These are phyloP conservation scores for Boletus sp. DNA, from an alignment of 1,284 basidiomycete genomes.

Conservation along the genomic window DNA sequence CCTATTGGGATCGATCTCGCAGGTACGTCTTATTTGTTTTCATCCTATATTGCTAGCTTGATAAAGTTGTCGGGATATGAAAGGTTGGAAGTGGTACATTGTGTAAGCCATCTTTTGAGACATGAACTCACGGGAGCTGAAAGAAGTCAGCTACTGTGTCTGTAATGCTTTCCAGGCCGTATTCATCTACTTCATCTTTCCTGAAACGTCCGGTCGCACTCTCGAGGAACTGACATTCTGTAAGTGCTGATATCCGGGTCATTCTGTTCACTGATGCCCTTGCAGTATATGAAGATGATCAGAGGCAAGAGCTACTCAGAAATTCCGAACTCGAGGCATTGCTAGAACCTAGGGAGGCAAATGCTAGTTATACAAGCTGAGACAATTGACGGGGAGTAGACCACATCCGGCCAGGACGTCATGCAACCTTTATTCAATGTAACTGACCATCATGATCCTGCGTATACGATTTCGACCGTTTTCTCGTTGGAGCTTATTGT, in stretches of 20 bases:
- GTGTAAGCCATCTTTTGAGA: constrained; percentile 10
- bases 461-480: too few relatives aligned
- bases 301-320: too few relatives aligned
- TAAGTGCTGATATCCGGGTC: constrained; percentile 33
- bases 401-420: too few relatives aligned
- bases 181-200: constrained; percentile 56
- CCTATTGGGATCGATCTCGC: constrained; percentile 21
- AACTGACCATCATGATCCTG: too few relatives aligned
- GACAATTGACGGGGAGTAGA: too few relatives aligned
- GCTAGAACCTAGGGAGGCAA: too few relatives aligned
- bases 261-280: too few relatives aligned
- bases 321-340: too few relatives aligned
- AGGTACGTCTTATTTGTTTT: constrained; percentile 6
- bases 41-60: background rate
- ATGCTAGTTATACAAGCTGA: too few relatives aligned
- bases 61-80: background rate
- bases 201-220: constrained; percentile 54
- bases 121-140: background rate
- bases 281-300: too few relatives aligned
- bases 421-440: too few relatives aligned
- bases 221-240: constrained; percentile 64
- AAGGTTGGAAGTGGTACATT: constrained; percentile 25
- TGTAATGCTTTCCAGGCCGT: constrained; percentile 50
- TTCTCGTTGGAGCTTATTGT: too few relatives aligned
- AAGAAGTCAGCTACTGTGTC: constrained; percentile 41